A percentile compares a stretch with the other conserved stretches of the same genome.
phyloP scores from a whole-genome alignment of 2,329 filamentous ascomycete genomes.

The Alternaria hordeiaustralica region DNA sequence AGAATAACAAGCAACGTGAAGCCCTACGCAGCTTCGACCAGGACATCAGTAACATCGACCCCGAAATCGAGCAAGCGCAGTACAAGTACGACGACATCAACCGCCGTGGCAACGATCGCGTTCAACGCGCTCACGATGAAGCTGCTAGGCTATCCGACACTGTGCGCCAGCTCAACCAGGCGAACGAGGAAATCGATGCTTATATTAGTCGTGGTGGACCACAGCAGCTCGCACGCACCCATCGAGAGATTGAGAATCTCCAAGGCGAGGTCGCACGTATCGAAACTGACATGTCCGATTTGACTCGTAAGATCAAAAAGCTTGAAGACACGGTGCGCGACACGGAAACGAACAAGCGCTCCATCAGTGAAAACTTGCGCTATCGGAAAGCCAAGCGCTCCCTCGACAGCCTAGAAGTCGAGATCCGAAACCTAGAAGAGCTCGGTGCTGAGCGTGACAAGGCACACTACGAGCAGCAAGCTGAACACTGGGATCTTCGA shows the following conservation, averaged over 20 bases:
- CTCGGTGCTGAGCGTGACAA: conserved; percentile 86
- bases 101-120: conserved; percentile 72
- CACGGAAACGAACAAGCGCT: conserved; percentile 81
- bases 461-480: conserved; percentile 74
- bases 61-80: conserved; percentile 77
- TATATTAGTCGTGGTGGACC: conserved; percentile 81
- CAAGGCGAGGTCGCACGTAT: conserved; percentile 69
- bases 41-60: conserved; percentile 76
- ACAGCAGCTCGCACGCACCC: conserved; percentile 71
- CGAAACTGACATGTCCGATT: conserved; percentile 70
- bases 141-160: conserved; percentile 75
- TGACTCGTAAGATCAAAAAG: conserved; percentile 76
- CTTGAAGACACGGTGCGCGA: conserved; percentile 79
- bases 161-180: conserved; percentile 75
- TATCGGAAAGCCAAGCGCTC: conserved; percentile 78
- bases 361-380: conserved; percentile 86
- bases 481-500: conserved; percentile 68
- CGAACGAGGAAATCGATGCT: conserved; percentile 77
- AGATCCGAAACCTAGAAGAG: conserved; percentile 76
- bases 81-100: conserved; percentile 78
- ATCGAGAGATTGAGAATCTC: conserved; percentile 71
- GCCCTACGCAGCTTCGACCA: conserved; percentile 72
- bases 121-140: conserved; percentile 73
- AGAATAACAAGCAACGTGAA: conserved; percentile 72
- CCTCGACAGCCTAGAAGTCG: conserved; percentile 69